phyloP scores from a whole-genome alignment of 2,329 filamentous ascomycete species.

The Nectriaceae sp. region DNA sequence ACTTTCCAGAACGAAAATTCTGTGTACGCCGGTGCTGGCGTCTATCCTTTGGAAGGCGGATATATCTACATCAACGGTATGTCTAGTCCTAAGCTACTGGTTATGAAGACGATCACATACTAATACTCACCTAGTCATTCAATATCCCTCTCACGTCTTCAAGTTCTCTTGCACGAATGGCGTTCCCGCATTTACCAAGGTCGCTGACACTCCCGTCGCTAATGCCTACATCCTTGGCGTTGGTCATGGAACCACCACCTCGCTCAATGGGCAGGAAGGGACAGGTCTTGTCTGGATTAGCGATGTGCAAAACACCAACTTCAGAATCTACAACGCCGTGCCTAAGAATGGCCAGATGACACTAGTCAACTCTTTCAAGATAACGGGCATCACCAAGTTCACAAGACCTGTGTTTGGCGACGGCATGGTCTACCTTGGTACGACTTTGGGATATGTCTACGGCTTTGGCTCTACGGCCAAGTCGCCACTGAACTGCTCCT shows the following conservation, averaged over 20 bases:
- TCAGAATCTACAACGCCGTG: constrained; percentile 55
- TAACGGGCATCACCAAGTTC: constrained; percentile 57
- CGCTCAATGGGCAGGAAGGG: constrained; percentile 52
- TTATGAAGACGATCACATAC: neutral
- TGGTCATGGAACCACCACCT: constrained; percentile 58
- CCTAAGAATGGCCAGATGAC: constrained; percentile 48
- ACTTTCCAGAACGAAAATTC: constrained; percentile 46
- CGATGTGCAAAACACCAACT: constrained; percentile 54
- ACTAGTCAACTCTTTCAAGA: constrained; percentile 52
- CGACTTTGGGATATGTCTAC: constrained; percentile 52
- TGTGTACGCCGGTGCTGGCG: constrained; percentile 48
- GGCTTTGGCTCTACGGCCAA: constrained; percentile 59
- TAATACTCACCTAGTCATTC: constrained; percentile 42
- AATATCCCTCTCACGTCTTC: constrained; percentile 57
- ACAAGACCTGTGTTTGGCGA: constrained; percentile 59
- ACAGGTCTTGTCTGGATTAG: constrained; percentile 59
- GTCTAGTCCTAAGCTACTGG: accelerated
- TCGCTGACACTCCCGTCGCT: constrained; percentile 48
- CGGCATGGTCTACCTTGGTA: constrained; percentile 56
- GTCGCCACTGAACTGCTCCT: constrained; percentile 54
- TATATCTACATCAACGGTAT: constrained; percentile 48
- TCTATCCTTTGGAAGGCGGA: constrained; percentile 50
- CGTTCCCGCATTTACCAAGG: constrained; percentile 54
- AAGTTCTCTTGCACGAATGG: constrained; percentile 57
- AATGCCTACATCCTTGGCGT: constrained; percentile 58